A percentile compares a stretch with the other conserved stretches of the same genome.
phyloP scores from a whole-genome alignment of 768 basidiomycete species.

The Hortiboletus flavorubellus region DNA sequence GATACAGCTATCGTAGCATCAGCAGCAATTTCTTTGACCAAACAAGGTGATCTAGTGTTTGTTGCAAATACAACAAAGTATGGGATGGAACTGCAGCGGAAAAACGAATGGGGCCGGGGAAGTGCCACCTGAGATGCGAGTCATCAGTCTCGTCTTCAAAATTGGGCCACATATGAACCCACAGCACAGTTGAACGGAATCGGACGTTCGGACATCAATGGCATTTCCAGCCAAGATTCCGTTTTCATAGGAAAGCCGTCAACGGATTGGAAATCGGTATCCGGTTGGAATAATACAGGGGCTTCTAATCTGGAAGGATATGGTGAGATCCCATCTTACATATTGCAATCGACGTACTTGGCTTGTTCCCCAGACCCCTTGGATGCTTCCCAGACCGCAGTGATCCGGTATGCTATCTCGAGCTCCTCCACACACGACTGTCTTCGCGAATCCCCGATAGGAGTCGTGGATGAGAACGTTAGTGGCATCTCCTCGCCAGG shows the following conservation, averaged over 20 bases:
- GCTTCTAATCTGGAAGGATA: slow-evolving; percentile 51
- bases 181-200: slow-evolving; percentile 68
- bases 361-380: slow-evolving; percentile 42
- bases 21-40: slow-evolving; percentile 63
- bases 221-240: slow-evolving; percentile 67
- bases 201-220: slow-evolving; percentile 57
- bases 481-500: slow-evolving; percentile 60
- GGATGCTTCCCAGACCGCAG: slow-evolving; percentile 55
- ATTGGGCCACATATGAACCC: slow-evolving; percentile 26
- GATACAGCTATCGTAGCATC: slow-evolving; percentile 72
- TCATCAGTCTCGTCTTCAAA: neutral
- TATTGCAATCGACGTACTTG: slow-evolving; percentile 40
- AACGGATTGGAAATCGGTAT: slow-evolving; percentile 54
- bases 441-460: slow-evolving; percentile 25
- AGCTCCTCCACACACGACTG: slow-evolving; percentile 33
- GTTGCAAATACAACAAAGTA: slow-evolving; percentile 76
- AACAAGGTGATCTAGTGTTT: slow-evolving; percentile 46
- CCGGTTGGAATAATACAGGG: slow-evolving; percentile 60
- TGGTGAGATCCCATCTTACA: neutral
- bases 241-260: slow-evolving; percentile 44
- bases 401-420: slow-evolving; percentile 53
- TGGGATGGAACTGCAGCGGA: slow-evolving; percentile 59
- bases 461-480: slow-evolving; percentile 45
- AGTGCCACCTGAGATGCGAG: slow-evolving; percentile 47
- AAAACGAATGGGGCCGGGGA: slow-evolving; percentile 57